These are phyloP conservation scores for Trypanosoma avium DNA, from an alignment of 208 protist species.

Conservation along the genomic window DNA sequence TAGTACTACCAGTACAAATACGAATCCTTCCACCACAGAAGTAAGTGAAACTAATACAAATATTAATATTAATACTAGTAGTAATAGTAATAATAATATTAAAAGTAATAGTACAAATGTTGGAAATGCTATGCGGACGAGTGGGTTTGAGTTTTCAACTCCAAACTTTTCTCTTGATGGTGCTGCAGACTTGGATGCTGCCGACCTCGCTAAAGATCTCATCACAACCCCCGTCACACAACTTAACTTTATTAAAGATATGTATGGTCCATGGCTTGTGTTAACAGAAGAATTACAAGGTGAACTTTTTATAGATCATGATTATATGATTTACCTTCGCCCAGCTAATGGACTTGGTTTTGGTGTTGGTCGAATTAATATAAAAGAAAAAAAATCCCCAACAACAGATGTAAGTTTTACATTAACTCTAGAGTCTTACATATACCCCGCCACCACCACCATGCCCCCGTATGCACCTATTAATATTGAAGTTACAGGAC, in stretches of 20 bases:
- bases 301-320: conserved; percentile 87
- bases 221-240: conserved; percentile 50
- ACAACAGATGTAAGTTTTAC: conserved; percentile 60
- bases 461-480: conserved; percentile 43
- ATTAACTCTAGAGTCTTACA: conserved; percentile 73
- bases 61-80: too few relatives aligned
- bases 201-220: conserved; percentile 50
- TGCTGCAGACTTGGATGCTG: conserved; percentile 14
- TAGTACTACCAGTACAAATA: too few relatives aligned
- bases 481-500: conserved; percentile 52
- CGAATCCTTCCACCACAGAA: too few relatives aligned
- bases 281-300: conserved; percentile 86
- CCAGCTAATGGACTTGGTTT: conserved; percentile 85
- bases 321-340: conserved; percentile 80
- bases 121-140: conserved; percentile 30
- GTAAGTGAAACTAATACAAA: too few relatives aligned
- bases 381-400: conserved; percentile 32
- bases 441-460: conserved; percentile 55
- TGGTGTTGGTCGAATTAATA: conserved; percentile 70
- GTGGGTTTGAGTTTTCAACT: conserved; percentile 64
- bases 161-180: conserved; percentile 61
- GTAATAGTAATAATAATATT: too few relatives aligned
- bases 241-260: conserved; percentile 60
- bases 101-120: conserved; percentile 3
- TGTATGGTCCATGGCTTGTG: conserved; percentile 86